Evolutionary conservation across 495 filamentous ascomycete species (phyloP).

Genomic region (Hypoxylon fragiforme): DNA sequence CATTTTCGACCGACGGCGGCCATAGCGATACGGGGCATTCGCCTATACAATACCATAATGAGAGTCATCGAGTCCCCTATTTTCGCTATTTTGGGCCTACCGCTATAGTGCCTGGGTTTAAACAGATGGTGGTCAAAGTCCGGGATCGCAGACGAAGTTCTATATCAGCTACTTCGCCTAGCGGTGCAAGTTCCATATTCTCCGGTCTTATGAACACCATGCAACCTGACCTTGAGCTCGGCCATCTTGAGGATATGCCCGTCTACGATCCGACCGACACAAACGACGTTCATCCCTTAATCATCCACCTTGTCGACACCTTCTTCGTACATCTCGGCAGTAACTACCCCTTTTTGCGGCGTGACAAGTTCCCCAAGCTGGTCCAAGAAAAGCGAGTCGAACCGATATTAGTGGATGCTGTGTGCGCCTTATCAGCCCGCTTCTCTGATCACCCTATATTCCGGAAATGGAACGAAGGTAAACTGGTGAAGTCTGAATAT

Average conservation of each 20-base stretch:
- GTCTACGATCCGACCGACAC: constrained; percentile 75
- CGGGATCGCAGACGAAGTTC: constrained; percentile 53
- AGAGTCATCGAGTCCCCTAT: constrained; percentile 74
- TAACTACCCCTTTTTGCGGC: constrained; percentile 78
- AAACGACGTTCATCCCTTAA: constrained; percentile 68
- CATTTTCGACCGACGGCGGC: constrained; percentile 47
- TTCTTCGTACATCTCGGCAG: constrained; percentile 80
- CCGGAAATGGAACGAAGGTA: constrained; percentile 58
- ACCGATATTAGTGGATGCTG: constrained; percentile 82
- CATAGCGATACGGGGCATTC: constrained; percentile 47
- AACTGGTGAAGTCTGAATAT: constrained; percentile 58
- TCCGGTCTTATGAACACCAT: constrained; percentile 32
- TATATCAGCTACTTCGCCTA: constrained; percentile 48
- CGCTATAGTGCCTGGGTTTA: constrained; percentile 88
- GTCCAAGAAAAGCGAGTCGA: constrained; percentile 79
- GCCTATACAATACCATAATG: constrained; percentile 49
- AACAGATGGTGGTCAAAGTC: constrained; percentile 85
- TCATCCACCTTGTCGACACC: constrained; percentile 71
- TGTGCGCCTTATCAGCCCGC: constrained; percentile 78
- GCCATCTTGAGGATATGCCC: constrained; percentile 68
- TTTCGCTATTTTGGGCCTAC: constrained; percentile 88
- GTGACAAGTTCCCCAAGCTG: constrained; percentile 67
- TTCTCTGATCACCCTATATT: constrained; percentile 73
- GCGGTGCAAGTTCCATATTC: constrained; percentile 32
- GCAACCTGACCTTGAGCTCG: constrained; percentile 49